These are phyloP conservation scores for Hyphodiscus sp. DNA, from an alignment of 2,329 filamentous ascomycete species.

Conservation along the genomic window DNA sequence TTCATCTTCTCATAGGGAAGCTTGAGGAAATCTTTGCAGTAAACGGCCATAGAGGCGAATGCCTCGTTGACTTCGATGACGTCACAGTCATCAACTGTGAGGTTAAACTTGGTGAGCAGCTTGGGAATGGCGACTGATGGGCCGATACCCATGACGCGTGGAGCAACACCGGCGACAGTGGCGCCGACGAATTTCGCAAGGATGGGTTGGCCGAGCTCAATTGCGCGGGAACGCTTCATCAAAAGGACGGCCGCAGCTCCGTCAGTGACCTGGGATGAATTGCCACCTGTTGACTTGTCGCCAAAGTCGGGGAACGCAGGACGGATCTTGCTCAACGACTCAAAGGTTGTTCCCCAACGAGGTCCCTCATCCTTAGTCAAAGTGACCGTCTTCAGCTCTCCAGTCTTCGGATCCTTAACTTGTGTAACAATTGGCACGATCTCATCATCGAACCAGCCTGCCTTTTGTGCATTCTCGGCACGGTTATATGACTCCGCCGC, in stretches of 20 bases:
- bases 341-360: conserved; percentile 80
- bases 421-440: conserved; percentile 81
- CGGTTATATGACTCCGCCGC: conserved; percentile 82
- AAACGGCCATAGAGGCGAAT: conserved; percentile 96
- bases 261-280: conserved; percentile 91
- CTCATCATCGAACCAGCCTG: conserved; percentile 88
- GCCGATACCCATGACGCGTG: conserved; percentile 94
- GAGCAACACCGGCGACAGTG: conserved; percentile 82
- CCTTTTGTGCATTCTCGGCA: conserved; percentile 85
- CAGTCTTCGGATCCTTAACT: conserved; percentile 77
- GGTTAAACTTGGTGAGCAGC: conserved; percentile 71
- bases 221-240: conserved; percentile 89
- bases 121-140: conserved; percentile 72
- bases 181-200: conserved; percentile 91
- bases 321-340: conserved; percentile 76
- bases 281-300: conserved; percentile 80
- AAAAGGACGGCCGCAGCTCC: conserved; percentile 83
- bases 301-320: conserved; percentile 89
- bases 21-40: conserved; percentile 70
- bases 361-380: conserved; percentile 86
- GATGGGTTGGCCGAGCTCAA: conserved; percentile 83
- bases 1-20: conserved; percentile 75
- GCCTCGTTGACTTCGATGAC: conserved; percentile 95
- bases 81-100: conserved; percentile 78
- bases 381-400: conserved; percentile 69